Base-by-base conservation (phyloP, 768 basidiomycete genomes). In the Phallus indusiatus region DNA sequence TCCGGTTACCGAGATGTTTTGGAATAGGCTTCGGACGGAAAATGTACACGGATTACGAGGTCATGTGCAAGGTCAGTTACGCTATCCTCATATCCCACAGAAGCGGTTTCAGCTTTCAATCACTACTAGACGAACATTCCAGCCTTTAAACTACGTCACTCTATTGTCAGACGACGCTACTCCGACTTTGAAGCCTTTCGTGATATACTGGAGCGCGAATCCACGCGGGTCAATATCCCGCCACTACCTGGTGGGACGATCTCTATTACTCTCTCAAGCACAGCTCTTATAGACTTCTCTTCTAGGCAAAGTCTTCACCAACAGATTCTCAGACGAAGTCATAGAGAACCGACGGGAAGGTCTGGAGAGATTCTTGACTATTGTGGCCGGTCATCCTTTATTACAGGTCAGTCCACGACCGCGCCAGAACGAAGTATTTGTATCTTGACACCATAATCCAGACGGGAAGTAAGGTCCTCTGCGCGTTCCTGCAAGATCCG, bases 1-100 rank as follows among this genome's bases (percentile, higher is more conserved):
- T 9, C 47, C n/a, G 22, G 28, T 28, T 42, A 1, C 33, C 11
- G 37, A 50, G 17, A 42, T 49, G 8, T 46, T n/a, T 35, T 46
- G 10, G 34, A 50, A 33, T 69, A 93, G 94, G 94, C 33, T 93
- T 94, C 67, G 95, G 96, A 28, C 79, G 96, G 66, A 97, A 97
- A 80, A 95, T 95, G 94, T 99, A 90, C 74, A 99, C 96, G 47
- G 95, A 98, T 78, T 98, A 98, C 68, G 96, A 99, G 75, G 86
- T 99, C 60, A 87, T 97, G 49, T 96, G 93, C 81, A 94, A 94
- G 83, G 94, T 90, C 60, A 62, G 78, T 67, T 62, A 35, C 54
- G 6, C 11, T 46, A 47, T 48, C 47, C 36, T 1, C 7, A 17
- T 37, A 14, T 49, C 57, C 54, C 56, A 56, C 53, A 36, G 37